Percentiles rank a stretch among this genome's conserved stretches.
These are phyloP conservation scores for Calycina herbarum DNA, from an alignment of 2,329 filamentous ascomycete species.

Conservation along the genomic window DNA sequence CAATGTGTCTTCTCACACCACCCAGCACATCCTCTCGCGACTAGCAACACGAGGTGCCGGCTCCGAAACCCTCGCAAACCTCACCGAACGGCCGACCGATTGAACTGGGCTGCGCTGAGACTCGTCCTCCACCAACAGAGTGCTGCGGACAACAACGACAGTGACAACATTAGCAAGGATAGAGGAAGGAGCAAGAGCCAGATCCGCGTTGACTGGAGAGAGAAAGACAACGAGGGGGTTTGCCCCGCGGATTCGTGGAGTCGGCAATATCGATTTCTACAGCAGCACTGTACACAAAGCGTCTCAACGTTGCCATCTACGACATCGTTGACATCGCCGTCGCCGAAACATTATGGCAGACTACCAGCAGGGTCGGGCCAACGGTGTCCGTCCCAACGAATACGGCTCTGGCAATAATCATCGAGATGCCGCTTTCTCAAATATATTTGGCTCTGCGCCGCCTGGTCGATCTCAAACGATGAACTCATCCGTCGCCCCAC, in stretches of 20 bases:
- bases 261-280: background rate
- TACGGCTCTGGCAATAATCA: slow-evolving; percentile 58
- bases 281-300: background rate
- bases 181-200: background rate
- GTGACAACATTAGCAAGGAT: background rate
- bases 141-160: background rate
- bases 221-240: background rate
- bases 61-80: slow-evolving; percentile 4
- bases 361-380: slow-evolving; percentile 60
- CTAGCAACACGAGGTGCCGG: slow-evolving; percentile 4
- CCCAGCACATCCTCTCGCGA: slow-evolving; percentile 1
- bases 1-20: background rate
- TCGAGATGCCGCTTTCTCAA: slow-evolving; percentile 92
- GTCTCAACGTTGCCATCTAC: background rate
- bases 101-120: background rate
- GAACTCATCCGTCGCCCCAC: slow-evolving; percentile 71
- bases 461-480: slow-evolving; percentile 94
- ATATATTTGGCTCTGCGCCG: slow-evolving; percentile 88
- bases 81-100: slow-evolving; percentile 1
- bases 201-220: background rate
- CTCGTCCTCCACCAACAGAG: background rate
- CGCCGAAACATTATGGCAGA: slow-evolving; percentile 50
- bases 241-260: slow-evolving; percentile 7
- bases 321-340: background rate
- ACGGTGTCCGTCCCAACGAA: slow-evolving; percentile 44